These are phyloP conservation scores for Curvularia spicifera DNA, from an alignment of 2,329 filamentous ascomycete species.

Conservation along the genomic window DNA sequence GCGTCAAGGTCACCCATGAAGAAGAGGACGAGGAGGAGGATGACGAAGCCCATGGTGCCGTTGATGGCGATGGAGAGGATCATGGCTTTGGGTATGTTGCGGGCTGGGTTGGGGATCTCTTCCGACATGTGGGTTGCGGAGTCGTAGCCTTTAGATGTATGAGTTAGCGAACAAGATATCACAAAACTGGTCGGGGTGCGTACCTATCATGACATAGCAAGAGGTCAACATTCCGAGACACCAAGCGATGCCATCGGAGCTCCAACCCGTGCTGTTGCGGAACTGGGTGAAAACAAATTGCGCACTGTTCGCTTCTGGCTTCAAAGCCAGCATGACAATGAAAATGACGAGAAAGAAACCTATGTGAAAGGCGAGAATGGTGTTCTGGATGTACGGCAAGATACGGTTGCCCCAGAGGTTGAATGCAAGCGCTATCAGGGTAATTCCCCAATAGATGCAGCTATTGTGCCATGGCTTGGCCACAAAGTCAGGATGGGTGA, in stretches of 20 bases:
- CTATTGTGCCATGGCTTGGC: constrained; percentile 55
- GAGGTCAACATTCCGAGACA: constrained; percentile 46
- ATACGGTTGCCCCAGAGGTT: constrained; percentile 53
- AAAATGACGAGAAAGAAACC: constrained; percentile 57
- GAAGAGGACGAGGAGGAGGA: constrained; percentile 50
- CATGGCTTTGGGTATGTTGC: constrained; percentile 10
- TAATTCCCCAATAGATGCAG: constrained; percentile 38
- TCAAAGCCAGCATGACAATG: constrained; percentile 52
- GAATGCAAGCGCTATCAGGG: constrained; percentile 53
- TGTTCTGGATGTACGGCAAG: constrained; percentile 39
- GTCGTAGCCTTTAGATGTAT: constrained; percentile 5
- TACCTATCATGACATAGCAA: constrained; percentile 27
- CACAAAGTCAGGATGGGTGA: constrained; percentile 48
- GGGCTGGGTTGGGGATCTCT: constrained; percentile 6
- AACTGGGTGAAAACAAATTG: constrained; percentile 54
- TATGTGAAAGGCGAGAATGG: constrained; percentile 53
- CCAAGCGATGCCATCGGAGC: constrained; percentile 47
- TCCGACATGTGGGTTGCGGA: constrained; percentile 11
- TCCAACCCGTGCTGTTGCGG: constrained; percentile 52
- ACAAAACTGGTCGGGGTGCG: not conserved
- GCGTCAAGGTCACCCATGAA: constrained; percentile 38
- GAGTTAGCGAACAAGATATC: not conserved
- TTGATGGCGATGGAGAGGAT: constrained; percentile 36
- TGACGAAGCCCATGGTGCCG: constrained; percentile 39
- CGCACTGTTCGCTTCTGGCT: constrained; percentile 46